Evolutionary conservation across 495 filamentous ascomycete genomes (phyloP), one percentile per base, ranked within the genome.

Genomic region (Trichoderma asperelloides): DNA sequence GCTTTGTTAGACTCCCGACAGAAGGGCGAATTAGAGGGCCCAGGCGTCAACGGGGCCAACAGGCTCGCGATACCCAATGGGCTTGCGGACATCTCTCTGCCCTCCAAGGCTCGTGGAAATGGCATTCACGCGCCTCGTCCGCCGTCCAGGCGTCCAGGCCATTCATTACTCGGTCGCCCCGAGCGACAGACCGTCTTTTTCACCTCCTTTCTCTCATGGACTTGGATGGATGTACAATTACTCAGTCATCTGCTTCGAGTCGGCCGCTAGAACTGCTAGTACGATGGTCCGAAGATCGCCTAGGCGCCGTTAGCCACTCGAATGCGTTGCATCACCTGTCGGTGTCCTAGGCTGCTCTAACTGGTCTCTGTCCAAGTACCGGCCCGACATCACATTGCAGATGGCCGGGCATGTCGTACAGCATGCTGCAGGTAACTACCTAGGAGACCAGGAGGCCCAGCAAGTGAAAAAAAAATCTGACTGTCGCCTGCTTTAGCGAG

Each of bases 401-500:
- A 60, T 12, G 0, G 27, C 5, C 5, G 33, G 49, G 55, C 27
- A 60, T 60, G 55, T 60, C 55, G 55, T 30, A 60, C 55, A 60
- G 55, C 55, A 60, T 60, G 55, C 55, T 60, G 55, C 55, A 21
- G 27, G 55, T 60, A 51, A 51, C 47, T 51, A 51, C 23, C 47
- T 51, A 51, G 47, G 2, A 47, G 15, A 47, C n/a, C 33, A 37
- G 33, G 33, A 37, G 33, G 33, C 33, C 33, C 33, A 47, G 15
- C 13, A n/a, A 18, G 5, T 47, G 43, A 18, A 30, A 1, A 28
- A 60, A 60, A 60, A 60, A 15, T 30, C 13, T 18, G 23, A 60
- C 23, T 18, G 55, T 60, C 55, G 55, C 55, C 25, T 60, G 55
- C 55, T 18, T 60, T 60, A 60, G 55, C 55, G 55, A 60, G 55